Conservation (phyloP, 2,329 filamentous ascomycete species). For the Nemania abortiva region DNA sequence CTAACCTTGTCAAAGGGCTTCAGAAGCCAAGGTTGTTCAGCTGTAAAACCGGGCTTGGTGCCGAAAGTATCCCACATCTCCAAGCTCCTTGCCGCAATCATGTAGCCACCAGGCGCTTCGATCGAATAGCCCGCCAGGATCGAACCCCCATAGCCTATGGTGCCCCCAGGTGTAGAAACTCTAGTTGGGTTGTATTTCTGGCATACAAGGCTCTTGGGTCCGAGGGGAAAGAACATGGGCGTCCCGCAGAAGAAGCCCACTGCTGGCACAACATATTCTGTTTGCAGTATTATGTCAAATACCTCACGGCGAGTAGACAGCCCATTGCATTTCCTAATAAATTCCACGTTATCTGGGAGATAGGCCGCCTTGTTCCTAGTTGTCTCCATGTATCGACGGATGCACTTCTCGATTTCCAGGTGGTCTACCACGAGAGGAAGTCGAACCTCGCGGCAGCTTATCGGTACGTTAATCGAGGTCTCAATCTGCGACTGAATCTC, state of each 20-base stretch:
- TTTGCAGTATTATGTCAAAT: slow-evolving; percentile 51
- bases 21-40: slow-evolving; percentile 53
- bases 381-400: slow-evolving; percentile 71
- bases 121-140: slow-evolving; percentile 54
- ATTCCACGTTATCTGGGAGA: slow-evolving; percentile 71
- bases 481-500: slow-evolving; percentile 1
- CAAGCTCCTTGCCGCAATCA: slow-evolving; percentile 52
- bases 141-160: slow-evolving; percentile 54
- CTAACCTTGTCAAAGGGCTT: slow-evolving; percentile 53
- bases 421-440: slow-evolving; percentile 58
- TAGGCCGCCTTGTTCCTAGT: slow-evolving; percentile 72
- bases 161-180: slow-evolving; percentile 53
- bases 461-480: neutral
- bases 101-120: slow-evolving; percentile 56
- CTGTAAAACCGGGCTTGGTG: slow-evolving; percentile 48
- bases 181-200: slow-evolving; percentile 53
- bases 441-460: slow-evolving; percentile 51
- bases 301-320: slow-evolving; percentile 50
- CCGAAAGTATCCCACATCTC: slow-evolving; percentile 54
- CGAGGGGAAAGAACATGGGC: slow-evolving; percentile 51
- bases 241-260: slow-evolving; percentile 55
- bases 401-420: slow-evolving; percentile 60
- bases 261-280: slow-evolving; percentile 51
- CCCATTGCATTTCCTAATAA: slow-evolving; percentile 58
- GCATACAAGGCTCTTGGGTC: slow-evolving; percentile 45